Percentiles rank a stretch among this genome's conserved stretches.
These are phyloP conservation scores for Ceratorhiza oryzae-sativae DNA, from an alignment of 1,284 basidiomycete species.

Conservation along the genomic window DNA sequence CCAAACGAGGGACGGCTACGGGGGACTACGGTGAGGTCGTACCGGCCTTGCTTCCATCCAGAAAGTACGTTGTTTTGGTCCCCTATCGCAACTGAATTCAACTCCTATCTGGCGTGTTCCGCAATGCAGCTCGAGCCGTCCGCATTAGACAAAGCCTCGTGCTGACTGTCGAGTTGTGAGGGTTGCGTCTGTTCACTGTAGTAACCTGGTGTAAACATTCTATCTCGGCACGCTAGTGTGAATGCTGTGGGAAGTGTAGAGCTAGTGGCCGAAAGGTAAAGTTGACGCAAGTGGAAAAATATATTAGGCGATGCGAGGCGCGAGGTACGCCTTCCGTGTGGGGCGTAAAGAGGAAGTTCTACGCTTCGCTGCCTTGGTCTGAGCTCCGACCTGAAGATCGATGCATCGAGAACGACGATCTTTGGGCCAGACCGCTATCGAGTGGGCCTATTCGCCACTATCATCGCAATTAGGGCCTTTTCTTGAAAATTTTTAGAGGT, in stretches of 20 bases:
- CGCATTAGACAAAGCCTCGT: slow-evolving; percentile 27
- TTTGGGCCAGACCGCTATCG: not conserved
- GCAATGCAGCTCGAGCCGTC: not conserved
- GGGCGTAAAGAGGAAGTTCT: not conserved
- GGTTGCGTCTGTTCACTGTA: not conserved
- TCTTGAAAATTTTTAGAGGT: not conserved
- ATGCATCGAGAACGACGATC: slow-evolving; percentile 9
- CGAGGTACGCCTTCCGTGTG: slow-evolving; percentile 14
- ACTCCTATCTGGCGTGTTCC: slow-evolving; percentile 21
- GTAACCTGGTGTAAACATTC: not conserved
- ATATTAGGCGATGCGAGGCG: not conserved
- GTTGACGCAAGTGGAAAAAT: not conserved
- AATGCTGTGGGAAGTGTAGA: not conserved
- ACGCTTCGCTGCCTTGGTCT: slow-evolving; percentile 1
- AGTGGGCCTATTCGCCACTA: not conserved
- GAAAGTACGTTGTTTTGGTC: slow-evolving; percentile 5
- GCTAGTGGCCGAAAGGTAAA: not conserved
- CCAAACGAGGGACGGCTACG: slow-evolving; percentile 8
- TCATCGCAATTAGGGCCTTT: not conserved
- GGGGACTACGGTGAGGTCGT: slow-evolving; percentile 22
- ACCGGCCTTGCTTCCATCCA: slow-evolving; percentile 22
- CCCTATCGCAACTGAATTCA: slow-evolving; percentile 37
- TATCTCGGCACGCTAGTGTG: slow-evolving; percentile 25
- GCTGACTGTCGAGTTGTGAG: slow-evolving; percentile 5
- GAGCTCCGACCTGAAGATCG: slow-evolving; percentile 5